phyloP scores from a whole-genome alignment of 257 asterid species.

The Avicennia marina region DNA sequence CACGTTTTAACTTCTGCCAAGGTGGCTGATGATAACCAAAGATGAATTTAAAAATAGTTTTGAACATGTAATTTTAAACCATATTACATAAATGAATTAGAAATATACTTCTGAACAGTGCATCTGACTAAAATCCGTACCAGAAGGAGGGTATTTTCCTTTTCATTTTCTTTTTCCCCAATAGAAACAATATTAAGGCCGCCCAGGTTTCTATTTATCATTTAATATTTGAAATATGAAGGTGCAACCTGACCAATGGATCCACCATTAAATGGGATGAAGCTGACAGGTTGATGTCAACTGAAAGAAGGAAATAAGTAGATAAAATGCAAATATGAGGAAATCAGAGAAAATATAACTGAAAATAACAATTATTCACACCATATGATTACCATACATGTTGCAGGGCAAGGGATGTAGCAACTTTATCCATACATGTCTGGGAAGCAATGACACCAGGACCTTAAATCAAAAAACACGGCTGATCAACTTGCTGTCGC shows the following conservation, averaged over 20 bases:
- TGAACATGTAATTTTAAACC: no score
- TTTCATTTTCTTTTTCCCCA: no score
- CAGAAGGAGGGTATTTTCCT: no score
- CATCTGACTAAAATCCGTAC: no score
- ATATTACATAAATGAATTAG: no score
- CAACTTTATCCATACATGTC: constrained; percentile 88
- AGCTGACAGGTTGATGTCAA: no score
- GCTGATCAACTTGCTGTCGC: constrained; percentile 27
- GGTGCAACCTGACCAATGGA: not conserved
- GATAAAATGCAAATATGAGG: not conserved
- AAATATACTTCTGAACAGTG: no score
- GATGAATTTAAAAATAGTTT: not conserved
- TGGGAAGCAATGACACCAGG: constrained; percentile 70
- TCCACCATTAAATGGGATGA: not conserved
- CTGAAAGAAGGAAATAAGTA: not conserved
- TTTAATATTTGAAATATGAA: no score
- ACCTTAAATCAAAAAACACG: constrained; percentile 41
- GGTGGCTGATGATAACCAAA: not conserved
- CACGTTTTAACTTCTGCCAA: not conserved
- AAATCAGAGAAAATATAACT: constrained; percentile 6
- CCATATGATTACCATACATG: constrained; percentile 47
- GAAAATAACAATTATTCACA: not conserved
- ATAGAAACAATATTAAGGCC: not conserved
- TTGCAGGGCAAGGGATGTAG: constrained; percentile 74
- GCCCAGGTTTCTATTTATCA: no score